A percentile compares a stretch with the other conserved stretches of the same genome.
Evolutionary conservation across 768 basidiomycete genomes (phyloP).

Genomic region (Podaxis sp.): DNA sequence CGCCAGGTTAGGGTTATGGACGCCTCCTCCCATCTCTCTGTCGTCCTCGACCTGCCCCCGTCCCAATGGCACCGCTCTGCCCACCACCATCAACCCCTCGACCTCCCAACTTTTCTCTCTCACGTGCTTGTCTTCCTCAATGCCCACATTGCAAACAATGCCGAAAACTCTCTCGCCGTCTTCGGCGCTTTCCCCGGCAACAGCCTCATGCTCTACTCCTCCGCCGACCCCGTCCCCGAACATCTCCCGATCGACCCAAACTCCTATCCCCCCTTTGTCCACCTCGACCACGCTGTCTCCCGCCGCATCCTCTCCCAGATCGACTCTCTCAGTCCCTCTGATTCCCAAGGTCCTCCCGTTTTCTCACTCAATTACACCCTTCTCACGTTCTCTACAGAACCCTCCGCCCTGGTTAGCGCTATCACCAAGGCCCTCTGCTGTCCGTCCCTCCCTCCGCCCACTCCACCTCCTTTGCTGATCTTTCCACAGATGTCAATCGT

Average conservation of each 20-base stretch:
- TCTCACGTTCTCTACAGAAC: slow-evolving; percentile 31
- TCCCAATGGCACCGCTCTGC: slow-evolving; percentile 82
- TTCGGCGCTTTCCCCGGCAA: slow-evolving; percentile 86
- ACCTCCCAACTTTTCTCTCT: slow-evolving; percentile 73
- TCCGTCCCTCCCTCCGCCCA: slow-evolving; percentile 33
- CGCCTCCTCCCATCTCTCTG: slow-evolving; percentile 60
- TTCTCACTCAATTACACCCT: too few relatives aligned
- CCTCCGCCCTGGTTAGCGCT: slow-evolving; percentile 80
- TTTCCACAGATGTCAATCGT: slow-evolving; percentile 37
- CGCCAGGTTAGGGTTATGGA: slow-evolving; percentile 16
- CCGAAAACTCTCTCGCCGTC: slow-evolving; percentile 91
- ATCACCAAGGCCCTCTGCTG: slow-evolving; percentile 92
- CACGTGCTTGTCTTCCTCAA: slow-evolving; percentile 91
- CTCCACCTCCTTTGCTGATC: slow-evolving; percentile 1
- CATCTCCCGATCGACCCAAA: slow-evolving; percentile 66
- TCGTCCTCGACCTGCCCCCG: slow-evolving; percentile 84
- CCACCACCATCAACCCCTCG: slow-evolving; percentile 50
- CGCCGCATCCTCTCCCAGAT: slow-evolving; percentile 62
- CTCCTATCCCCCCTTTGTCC: slow-evolving; percentile 79
- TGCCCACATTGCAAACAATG: slow-evolving; percentile 84
- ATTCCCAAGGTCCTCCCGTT: slow-evolving; percentile 17
- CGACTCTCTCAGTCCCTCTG: slow-evolving; percentile 36
- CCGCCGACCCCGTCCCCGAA: slow-evolving; percentile 41
- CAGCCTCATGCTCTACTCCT: slow-evolving; percentile 83
- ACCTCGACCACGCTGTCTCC: slow-evolving; percentile 68